These are phyloP conservation scores for Pyricularia sp. DNA, from an alignment of 2,329 filamentous ascomycete species.

Conservation along the genomic window DNA sequence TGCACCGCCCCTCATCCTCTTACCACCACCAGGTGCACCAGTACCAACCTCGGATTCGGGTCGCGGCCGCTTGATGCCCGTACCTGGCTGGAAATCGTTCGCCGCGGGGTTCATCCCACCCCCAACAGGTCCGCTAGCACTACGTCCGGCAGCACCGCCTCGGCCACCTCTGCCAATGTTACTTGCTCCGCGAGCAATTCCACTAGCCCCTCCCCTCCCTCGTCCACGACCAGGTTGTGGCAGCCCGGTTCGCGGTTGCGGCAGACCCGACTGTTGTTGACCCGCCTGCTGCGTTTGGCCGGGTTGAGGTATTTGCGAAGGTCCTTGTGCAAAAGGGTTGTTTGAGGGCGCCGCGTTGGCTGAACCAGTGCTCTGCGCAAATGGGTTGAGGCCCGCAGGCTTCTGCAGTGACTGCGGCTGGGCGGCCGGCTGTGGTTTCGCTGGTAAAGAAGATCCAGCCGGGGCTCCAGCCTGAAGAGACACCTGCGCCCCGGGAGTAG, in stretches of 20 bases:
- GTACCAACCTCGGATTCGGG: slow-evolving; percentile 28
- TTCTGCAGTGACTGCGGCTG: neutral
- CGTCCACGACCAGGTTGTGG: slow-evolving; percentile 10
- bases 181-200: slow-evolving; percentile 13
- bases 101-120: slow-evolving; percentile 32
- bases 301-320: slow-evolving; percentile 7
- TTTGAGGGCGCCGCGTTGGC: neutral
- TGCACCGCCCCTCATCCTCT: slow-evolving; percentile 22
- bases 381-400: neutral
- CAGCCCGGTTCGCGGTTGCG: slow-evolving; percentile 12
- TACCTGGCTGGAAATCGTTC: slow-evolving; percentile 32
- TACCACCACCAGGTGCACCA: slow-evolving; percentile 18
- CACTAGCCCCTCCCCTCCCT: slow-evolving; percentile 9
- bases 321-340: slow-evolving; percentile 12
- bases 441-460: slow-evolving; percentile 4
- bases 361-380: neutral
- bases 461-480: neutral
- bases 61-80: slow-evolving; percentile 38
- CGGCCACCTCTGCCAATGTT: slow-evolving; percentile 11
- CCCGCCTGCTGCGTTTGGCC: slow-evolving; percentile 7
- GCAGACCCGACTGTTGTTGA: slow-evolving; percentile 6
- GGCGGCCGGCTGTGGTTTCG: slow-evolving; percentile 4
- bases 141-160: slow-evolving; percentile 19
- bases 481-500: neutral
- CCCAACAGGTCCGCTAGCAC: slow-evolving; percentile 23